Base-by-base conservation (phyloP, 441 rosid genomes). In the Gossypium lobatum region DNA sequence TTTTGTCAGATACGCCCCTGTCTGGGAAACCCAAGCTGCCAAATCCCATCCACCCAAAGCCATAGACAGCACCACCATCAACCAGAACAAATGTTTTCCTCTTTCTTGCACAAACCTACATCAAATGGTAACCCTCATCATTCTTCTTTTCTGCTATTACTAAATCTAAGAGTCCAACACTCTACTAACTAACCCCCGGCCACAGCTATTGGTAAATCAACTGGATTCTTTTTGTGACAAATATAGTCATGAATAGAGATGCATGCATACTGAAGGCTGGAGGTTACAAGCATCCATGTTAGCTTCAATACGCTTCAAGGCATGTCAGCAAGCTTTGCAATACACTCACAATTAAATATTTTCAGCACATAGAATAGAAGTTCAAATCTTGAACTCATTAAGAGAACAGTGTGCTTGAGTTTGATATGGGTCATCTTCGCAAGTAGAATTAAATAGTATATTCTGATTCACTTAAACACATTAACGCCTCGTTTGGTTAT, bases 11-110 rank as follows among this genome's bases (percentile, higher is more conserved):
- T 25, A 67, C 79, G 58, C 89, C 89, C 80, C 90, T 86, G 79
- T 93, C 97, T 13, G 88, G 92, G 80, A 92, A 91, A 54, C 97
- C 97, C 3, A 94, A 92, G 88, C 98, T 92, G 64, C 98, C 97
- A 73, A 85, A 94, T 48, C 87, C 97, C 94, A 87, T 91, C 93
- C 90, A 89, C 50, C 98, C 98, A 75, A 88, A 94, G 39, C 97
- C 98, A 75, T 86, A 92, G 69, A 88, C 85, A 1, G 72, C 69
- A 26, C 98, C 67, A 14, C 80, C 83, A 31, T 94, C 95, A 26
- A 83, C 91, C 80, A 94, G 82, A 62, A 94, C 96, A 81, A 94
- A 94, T 4, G 98, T 88, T 78, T 92, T 94, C 79, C 97, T 86
- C 85, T 94, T 94, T 57, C 97, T 94, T 73, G 98, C 97, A 86